Base-by-base conservation (phyloP, 495 filamentous ascomycete species). In the Rhizodiscina lignyota region DNA sequence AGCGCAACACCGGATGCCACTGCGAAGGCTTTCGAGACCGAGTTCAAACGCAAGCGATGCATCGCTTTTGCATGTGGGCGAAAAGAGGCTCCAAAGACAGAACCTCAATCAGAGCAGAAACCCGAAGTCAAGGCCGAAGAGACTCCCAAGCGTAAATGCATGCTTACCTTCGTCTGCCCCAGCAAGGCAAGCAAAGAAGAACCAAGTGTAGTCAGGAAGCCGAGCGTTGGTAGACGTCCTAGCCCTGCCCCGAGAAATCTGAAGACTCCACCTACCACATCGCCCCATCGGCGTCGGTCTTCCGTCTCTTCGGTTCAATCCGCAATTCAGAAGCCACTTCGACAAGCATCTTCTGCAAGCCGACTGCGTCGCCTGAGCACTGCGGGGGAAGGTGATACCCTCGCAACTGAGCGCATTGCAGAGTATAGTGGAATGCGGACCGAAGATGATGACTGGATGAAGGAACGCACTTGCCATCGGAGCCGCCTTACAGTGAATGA, bases 21-120 rank as follows among this genome's bases (percentile, higher is more conserved):
- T 1, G 54, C 58, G 39, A 29, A 49, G 18, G 24, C 19, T 10
- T 50, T 62, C 13, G 62, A 64, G 36, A 55, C 57, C 2, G 54
- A 40, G 23, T 51, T 79, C 22, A 74, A 72, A 15, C 72, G 75
- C 48, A 92, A 83, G 60, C 71, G 91, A 32, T 87, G 80, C 58
- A 94, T 96, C 44, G 85, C 70, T 23, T 97, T 97, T 56, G 87
- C 83, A 32, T 94, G 87, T 55, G 79, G 51, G 20, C 42, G 59
- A 53, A 43, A 72, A 55, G 57, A 55, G 15, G 45, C 58, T 15
- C 47, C 59, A 8, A 66, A 60, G 42, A 52, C 55, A 21, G 47
- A 42, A 30, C 44, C 59, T 10, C 8, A 5, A 41, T 37, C 36
- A 27, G 4, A 33, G 20, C 17, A 10, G n/a, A 44, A 48, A 16